Evolutionary conservation across 129 eudicot genomes (phyloP), one percentile per base, ranked within the genome.

Genomic region (Apium graveolens): DNA sequence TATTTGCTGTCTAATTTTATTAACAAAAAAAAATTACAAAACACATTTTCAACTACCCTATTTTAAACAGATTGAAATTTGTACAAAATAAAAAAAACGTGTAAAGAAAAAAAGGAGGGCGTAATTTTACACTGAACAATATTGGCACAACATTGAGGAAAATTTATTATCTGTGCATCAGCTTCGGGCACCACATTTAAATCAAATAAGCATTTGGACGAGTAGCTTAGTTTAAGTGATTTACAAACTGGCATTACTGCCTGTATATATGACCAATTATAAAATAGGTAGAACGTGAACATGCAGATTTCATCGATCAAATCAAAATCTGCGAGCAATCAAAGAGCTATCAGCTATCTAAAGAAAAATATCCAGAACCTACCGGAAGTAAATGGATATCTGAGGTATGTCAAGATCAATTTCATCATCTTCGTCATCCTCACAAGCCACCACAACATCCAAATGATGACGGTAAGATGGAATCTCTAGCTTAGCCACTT

Each of bases 361-460:
- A 11, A 11, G 53, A 73, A 16, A 24, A 34, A 26, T 17, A 57
- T 77, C 24, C 42, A 37, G 70, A 34, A 20, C 37, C 71, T 80
- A 91, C 43, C 91, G 87, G 63, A 86, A 91, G 86, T 94, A 94
- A 62, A 94, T 85, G 11, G 98, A 94, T 62, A 94, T 73, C 77
- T 83, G 92, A 51, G 98, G 98, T 80, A 94, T 85, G 74, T 94
- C 98, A 6, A 94, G 86, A 71, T 94, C 98, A 11, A 94, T 85
- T 46, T 66, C 72, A 27, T 66, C 72, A 66, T 87, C 98, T 21
- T 91, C 95, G 11, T 95, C 97, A 35, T 95, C 97, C 86, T 92
- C 97, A 70, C 99, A 92, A 0, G 92, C 99, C 43, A 90, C 92
- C 39, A 92, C 97, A 20, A 92, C 85, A 81, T 95, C 99, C 81